Conservation (phyloP, 2,329 filamentous ascomycete genomes). For the Esteya vermicola region DNA sequence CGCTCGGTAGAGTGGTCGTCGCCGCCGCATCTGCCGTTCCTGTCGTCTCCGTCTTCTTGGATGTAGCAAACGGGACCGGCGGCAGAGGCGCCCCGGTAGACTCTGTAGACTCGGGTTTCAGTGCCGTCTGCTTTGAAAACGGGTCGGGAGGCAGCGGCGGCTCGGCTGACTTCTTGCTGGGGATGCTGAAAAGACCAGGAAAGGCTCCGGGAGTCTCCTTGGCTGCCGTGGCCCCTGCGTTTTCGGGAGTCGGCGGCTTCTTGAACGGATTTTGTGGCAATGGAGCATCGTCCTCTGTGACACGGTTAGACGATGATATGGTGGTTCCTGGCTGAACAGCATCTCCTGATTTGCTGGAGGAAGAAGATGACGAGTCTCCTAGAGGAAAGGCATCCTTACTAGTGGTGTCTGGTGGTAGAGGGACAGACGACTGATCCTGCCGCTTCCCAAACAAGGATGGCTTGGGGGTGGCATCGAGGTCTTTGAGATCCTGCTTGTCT, state of each 20-base stretch:
- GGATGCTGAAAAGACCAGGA: too few species aligned
- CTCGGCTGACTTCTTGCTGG: neutral
- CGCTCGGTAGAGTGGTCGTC: neutral
- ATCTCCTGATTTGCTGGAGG: slow-evolving; percentile 29
- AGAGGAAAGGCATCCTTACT: slow-evolving; percentile 36
- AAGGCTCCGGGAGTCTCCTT: too few species aligned
- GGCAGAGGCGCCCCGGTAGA: slow-evolving; percentile 9
- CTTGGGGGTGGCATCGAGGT: slow-evolving; percentile 14
- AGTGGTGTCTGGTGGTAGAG: slow-evolving; percentile 40
- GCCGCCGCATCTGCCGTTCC: too few species aligned
- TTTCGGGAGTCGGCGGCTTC: slow-evolving; percentile 13
- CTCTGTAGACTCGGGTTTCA: slow-evolving; percentile 13
- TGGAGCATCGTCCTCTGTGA: slow-evolving; percentile 14
- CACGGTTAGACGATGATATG: slow-evolving; percentile 13
- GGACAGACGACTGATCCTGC: slow-evolving; percentile 16
- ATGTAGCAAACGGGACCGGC: neutral
- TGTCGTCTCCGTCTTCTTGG: neutral
- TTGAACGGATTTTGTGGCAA: slow-evolving; percentile 14
- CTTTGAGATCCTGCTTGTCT: slow-evolving; percentile 5
- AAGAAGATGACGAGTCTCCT: slow-evolving; percentile 38
- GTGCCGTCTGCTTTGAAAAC: slow-evolving; percentile 11
- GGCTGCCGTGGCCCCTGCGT: too few species aligned
- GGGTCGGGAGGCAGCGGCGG: slow-evolving; percentile 14
- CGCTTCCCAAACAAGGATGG: neutral
- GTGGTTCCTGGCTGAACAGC: slow-evolving; percentile 8